A percentile compares a stretch with the other conserved stretches of the same genome.
Evolutionary conservation across 129 eudicot species (phyloP).

Genomic region (Flaveria linearis): DNA sequence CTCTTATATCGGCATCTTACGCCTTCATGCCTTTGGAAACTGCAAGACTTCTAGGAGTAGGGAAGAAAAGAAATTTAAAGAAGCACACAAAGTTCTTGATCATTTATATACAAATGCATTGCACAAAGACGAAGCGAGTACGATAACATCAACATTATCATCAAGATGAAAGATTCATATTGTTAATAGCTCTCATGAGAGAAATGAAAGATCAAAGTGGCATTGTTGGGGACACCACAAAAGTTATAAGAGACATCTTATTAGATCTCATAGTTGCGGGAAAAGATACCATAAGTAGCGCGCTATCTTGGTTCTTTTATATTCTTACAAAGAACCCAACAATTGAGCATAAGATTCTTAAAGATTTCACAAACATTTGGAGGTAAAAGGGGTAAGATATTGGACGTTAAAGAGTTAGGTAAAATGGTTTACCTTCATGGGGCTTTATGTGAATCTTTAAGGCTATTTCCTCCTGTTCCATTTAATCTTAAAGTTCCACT

Average conservation of each 20-base stretch:
- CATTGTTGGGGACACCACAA: background rate
- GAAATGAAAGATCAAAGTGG: constrained; percentile 7
- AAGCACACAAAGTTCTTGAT: background rate
- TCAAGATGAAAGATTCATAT: background rate
- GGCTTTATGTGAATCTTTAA: constrained; percentile 47
- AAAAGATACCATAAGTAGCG: constrained; percentile 42
- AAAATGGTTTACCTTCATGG: constrained; percentile 51
- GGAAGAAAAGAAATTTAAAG: constrained; percentile 38
- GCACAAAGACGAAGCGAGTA: constrained; percentile 2
- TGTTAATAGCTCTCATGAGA: constrained; percentile 25
- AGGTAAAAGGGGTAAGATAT: background rate
- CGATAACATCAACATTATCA: background rate
- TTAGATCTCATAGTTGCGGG: constrained; percentile 51
- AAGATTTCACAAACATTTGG: constrained; percentile 36
- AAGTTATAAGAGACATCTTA: constrained; percentile 41
- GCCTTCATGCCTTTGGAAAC: constrained; percentile 41
- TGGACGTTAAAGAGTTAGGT: constrained; percentile 8
- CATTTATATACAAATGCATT: constrained; percentile 28
- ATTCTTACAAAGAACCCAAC: constrained; percentile 40
- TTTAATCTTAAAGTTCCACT: constrained; percentile 25
- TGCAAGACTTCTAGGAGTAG: constrained; percentile 42
- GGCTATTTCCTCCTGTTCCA: constrained; percentile 59
- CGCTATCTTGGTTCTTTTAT: constrained; percentile 60
- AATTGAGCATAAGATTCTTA: constrained; percentile 38
- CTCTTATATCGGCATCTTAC: constrained; percentile 36